phyloP scores from a whole-genome alignment of 345 rosid species.

The Sisymbrium irio region DNA sequence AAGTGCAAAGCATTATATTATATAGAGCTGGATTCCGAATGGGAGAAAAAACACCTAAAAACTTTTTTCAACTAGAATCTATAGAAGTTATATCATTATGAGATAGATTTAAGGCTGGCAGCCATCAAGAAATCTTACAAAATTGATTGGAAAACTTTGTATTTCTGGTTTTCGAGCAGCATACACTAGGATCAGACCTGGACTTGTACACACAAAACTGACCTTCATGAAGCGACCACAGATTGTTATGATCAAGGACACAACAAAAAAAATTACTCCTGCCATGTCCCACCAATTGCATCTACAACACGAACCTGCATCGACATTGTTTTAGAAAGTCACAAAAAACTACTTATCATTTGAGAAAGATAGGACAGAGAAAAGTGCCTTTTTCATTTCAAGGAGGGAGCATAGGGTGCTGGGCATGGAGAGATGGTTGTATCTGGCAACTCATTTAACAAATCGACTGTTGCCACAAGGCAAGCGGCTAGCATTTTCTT shows the following conservation, averaged over 20 bases:
- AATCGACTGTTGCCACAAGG: constrained; percentile 54
- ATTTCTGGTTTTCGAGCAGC: neutral
- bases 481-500: constrained; percentile 88
- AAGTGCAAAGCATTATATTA: constrained; percentile 6
- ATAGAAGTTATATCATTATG: neutral
- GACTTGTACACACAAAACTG: constrained; percentile 6
- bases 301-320: constrained; percentile 22
- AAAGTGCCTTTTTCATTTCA: constrained; percentile 56
- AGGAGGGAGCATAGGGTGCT: constrained; percentile 71
- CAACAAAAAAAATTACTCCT: constrained; percentile 3
- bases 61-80: neutral
- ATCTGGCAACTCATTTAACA: constrained; percentile 76
- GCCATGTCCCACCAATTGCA: constrained; percentile 19
- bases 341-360: neutral
- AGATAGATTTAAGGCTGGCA: neutral
- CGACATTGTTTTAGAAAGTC: neutral
- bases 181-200: neutral
- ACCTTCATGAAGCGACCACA: constrained; percentile 21
- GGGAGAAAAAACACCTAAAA: neutral
- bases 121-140: neutral
- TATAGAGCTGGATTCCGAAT: neutral
- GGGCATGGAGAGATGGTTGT: constrained; percentile 79
- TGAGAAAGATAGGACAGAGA: neutral
- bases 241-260: constrained; percentile 12
- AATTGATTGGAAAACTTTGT: neutral